A percentile compares a stretch with the other conserved stretches of the same genome.
Evolutionary conservation across 371 early-diverging fungal species (phyloP).

Genomic region (Rhizopus sp.): DNA sequence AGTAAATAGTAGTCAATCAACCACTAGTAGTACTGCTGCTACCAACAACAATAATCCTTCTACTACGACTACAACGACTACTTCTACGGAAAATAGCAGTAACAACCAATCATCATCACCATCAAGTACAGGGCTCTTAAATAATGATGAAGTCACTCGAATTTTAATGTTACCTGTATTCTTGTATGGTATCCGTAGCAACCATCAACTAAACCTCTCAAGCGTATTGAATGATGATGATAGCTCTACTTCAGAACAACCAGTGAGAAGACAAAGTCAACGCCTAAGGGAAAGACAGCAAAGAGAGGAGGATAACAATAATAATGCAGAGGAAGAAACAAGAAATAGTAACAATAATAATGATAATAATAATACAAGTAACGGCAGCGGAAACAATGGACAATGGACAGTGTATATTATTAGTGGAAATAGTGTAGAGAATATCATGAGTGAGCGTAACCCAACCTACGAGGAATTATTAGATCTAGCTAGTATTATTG

Average conservation of each 20-base stretch:
- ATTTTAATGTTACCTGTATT: constrained; percentile 21
- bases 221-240: neutral
- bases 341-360: neutral
- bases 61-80: neutral
- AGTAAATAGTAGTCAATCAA: no score
- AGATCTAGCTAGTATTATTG: constrained; percentile 48
- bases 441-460: constrained; percentile 16
- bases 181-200: constrained; percentile 17
- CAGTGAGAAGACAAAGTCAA: constrained; percentile 10
- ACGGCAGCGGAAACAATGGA: neutral
- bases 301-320: constrained; percentile 5
- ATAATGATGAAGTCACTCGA: constrained; percentile 9
- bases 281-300: constrained; percentile 16
- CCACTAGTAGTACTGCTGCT: neutral
- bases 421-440: constrained; percentile 24
- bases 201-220: neutral
- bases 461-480: constrained; percentile 52
- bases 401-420: constrained; percentile 34
- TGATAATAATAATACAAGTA: neutral
- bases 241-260: neutral
- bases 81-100: neutral
- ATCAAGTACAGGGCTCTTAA: neutral
- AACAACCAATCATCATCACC: neutral
- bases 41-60: neutral
- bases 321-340: neutral